A percentile compares a stretch with the other conserved stretches of the same genome.
Conservation (phyloP, 805 yeast species). For the Suhomyces tanzawaensis region DNA sequence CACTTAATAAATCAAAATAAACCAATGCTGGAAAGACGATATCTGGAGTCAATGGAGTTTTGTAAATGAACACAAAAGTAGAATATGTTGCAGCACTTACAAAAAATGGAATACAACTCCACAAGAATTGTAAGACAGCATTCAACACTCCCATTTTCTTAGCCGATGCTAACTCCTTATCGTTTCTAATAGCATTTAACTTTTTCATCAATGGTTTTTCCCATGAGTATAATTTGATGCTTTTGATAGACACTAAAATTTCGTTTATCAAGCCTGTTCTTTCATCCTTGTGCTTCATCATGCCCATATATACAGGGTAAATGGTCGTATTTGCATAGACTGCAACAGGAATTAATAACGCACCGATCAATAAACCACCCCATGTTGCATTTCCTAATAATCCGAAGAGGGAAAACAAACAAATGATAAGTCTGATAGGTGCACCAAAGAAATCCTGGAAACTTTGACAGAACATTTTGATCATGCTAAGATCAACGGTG, state of each 20-base stretch:
- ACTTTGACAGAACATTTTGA: conserved; percentile 15
- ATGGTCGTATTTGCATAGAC: conserved; percentile 26
- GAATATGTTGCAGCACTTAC: conserved; percentile 34
- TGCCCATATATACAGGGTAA: conserved; percentile 21
- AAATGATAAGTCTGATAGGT: conserved; percentile 24
- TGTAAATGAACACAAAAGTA: conserved; percentile 22
- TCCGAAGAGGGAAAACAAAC: conserved; percentile 31
- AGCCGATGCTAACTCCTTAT: conserved; percentile 29
- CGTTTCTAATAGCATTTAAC: conserved; percentile 32
- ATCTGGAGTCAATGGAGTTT: conserved; percentile 32
- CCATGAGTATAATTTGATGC: conserved; percentile 43
- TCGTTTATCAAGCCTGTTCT: conserved; percentile 38
- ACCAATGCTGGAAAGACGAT: conserved; percentile 41
- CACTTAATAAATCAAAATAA: conserved; percentile 34
- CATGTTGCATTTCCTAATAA: conserved; percentile 35
- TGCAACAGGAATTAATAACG: conserved; percentile 32
- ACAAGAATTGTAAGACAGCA: conserved; percentile 31
- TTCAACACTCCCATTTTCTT: conserved; percentile 32
- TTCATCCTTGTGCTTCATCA: conserved; percentile 35
- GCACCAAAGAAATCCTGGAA: conserved; percentile 21
- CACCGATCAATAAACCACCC: conserved; percentile 34
- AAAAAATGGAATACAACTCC: conserved; percentile 40
- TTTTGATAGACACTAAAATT: conserved; percentile 36
- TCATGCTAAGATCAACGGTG: conserved; percentile 26
- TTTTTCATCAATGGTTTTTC: conserved; percentile 38